A percentile compares a stretch with the other conserved stretches of the same genome.
Conservation (phyloP, 2,329 filamentous ascomycete species). For the Botrytis galanthina region DNA sequence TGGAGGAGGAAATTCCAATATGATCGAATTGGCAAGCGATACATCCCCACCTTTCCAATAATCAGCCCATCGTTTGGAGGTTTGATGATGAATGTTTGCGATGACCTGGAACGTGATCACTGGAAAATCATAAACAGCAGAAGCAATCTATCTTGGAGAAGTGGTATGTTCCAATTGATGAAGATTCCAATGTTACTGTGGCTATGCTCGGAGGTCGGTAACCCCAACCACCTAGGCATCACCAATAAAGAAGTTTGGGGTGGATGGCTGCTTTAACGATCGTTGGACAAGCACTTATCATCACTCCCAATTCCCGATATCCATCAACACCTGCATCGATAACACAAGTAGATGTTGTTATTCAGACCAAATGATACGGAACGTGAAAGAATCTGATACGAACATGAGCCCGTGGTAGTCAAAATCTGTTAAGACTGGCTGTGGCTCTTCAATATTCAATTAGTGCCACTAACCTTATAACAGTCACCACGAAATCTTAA, state of each 20-base stretch:
- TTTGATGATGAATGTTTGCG: background rate
- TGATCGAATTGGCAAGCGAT: background rate
- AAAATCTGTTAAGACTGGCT: background rate
- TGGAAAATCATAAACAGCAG: background rate
- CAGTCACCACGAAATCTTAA: background rate
- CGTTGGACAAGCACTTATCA: background rate
- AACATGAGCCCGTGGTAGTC: background rate
- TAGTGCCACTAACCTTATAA: background rate
- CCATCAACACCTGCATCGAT: background rate
- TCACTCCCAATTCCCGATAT: background rate
- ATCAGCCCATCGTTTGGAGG: background rate
- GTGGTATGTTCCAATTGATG: background rate
- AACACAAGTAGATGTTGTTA: too few species aligned
- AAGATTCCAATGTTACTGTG: background rate
- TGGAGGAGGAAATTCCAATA: background rate
- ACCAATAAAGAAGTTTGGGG: background rate
- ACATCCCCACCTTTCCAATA: background rate
- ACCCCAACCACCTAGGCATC: background rate
- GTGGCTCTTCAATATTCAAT: background rate
- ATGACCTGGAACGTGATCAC: too few species aligned
- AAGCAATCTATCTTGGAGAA: background rate
- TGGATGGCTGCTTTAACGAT: background rate
- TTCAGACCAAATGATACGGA: background rate
- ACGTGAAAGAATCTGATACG: fast-evolving
- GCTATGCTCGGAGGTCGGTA: slow-evolving; percentile 9